Conservation (phyloP, 1,284 basidiomycete genomes). For the Malassezia psittaci region DNA sequence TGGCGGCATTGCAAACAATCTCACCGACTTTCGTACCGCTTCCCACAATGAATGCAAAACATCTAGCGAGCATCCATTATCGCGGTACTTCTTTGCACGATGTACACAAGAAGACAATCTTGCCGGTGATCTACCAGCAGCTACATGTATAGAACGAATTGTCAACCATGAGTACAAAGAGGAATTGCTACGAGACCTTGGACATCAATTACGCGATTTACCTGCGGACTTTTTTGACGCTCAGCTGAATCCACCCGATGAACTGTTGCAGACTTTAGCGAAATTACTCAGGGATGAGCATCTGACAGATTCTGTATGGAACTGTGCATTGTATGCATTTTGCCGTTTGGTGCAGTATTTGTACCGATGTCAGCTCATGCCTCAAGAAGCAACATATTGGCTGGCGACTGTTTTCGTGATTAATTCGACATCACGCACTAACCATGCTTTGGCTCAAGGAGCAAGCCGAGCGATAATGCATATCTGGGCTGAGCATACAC, state of each 20-base stretch:
- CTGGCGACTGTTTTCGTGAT: constrained; percentile 4
- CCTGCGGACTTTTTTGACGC: neutral
- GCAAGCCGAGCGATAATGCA: constrained; percentile 7
- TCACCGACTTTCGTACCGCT: too few species aligned
- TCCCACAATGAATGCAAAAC: too few species aligned
- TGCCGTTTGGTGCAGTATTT: neutral
- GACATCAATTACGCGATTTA: neutral
- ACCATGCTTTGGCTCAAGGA: constrained; percentile 7
- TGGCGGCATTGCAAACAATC: too few species aligned
- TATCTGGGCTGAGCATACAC: neutral
- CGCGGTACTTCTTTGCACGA: constrained; percentile 1
- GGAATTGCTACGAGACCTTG: neutral
- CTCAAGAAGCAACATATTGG: neutral
- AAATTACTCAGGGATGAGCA: too few species aligned
- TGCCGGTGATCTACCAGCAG: neutral
- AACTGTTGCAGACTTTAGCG: neutral
- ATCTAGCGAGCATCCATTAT: neutral
- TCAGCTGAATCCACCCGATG: neutral
- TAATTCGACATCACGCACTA: neutral
- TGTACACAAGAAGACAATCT: neutral
- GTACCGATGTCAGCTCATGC: neutral
- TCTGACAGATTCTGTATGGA: neutral
- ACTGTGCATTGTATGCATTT: neutral
- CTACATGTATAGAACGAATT: neutral
- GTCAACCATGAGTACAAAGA: neutral